phyloP scores from a whole-genome alignment of 2,329 filamentous ascomycete species.

The Sclerotinia nivalis region DNA sequence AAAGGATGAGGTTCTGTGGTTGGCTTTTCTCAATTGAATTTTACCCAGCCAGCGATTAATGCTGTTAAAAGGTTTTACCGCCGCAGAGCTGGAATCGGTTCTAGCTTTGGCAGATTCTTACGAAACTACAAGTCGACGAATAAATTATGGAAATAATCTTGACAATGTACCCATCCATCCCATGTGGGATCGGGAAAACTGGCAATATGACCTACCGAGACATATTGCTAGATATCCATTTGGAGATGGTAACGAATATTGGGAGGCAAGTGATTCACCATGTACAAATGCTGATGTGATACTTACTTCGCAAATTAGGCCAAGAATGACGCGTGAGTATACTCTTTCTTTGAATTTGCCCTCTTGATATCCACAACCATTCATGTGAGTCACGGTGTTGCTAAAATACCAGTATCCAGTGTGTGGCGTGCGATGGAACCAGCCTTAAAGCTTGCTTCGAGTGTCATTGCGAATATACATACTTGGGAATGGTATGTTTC shows the following conservation, averaged over 20 bases:
- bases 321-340: slow-evolving; percentile 12
- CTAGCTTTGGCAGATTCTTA: slow-evolving; percentile 7
- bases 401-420: neutral
- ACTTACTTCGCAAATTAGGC: slow-evolving; percentile 1
- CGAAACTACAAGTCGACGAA: neutral
- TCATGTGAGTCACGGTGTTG: neutral
- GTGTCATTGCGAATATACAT: neutral
- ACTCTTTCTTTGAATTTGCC: neutral
- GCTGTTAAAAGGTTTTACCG: neutral
- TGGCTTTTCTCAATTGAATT: neutral
- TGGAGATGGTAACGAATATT: slow-evolving; percentile 14
- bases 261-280: slow-evolving; percentile 9
- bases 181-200: neutral
- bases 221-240: neutral
- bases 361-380: neutral
- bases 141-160: neutral
- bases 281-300: neutral
- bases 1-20: slow-evolving; percentile 12
- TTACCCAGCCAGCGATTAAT: neutral
- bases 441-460: neutral
- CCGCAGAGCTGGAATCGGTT: slow-evolving; percentile 9
- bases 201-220: neutral
- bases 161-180: slow-evolving; percentile 1
- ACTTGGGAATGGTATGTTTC: slow-evolving; percentile 8
- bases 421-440: slow-evolving; percentile 8